Evolutionary conservation across 805 yeast species (phyloP), one percentile per base, ranked within the genome.

Genomic region (Candida berthetii): DNA sequence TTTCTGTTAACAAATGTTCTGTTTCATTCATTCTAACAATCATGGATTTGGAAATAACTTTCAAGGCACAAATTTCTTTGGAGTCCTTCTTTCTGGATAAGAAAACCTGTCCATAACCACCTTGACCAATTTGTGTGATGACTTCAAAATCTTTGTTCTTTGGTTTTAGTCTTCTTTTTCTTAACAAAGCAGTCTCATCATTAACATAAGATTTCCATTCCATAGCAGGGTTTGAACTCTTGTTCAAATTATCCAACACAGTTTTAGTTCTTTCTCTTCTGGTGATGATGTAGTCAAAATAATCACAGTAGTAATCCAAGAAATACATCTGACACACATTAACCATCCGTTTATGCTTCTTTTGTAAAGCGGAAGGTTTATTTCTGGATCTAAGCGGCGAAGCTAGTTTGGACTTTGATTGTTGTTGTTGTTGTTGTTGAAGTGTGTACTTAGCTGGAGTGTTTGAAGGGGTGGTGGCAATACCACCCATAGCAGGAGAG

Each of bases 21-120:
- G 96, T 90, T 64, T 93, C 99, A 60, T 93, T 96, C 48, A 89
- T 77, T 64, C 86, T 90, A 45, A 86, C 80, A 49, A 91, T 71
- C 53, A 90, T 71, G 54, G 83, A 83, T 62, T 93, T 93, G 61
- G 88, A 90, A 57, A 93, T 72, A 13, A 93, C 86, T 61, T 93
- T 93, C 53, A 93, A 71, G 2, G 99, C 99, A 64, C 96, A 91
- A 37, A 93, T 84, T 64, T 93, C 99, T 48, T 82, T 79, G 1
- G 98, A 89, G 57, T 93, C 99, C 50, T 81, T 82, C 70, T 93
- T 93, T 50, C 90, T 77, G 1, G 99, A 97, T 47, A 93, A 68
- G 55, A 87, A 93, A n/a, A 93, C 99, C 65, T 93, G 97, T 19
- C 99, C 99, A 58, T 93, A 93, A 3, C 99, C 99, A 57, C 99